These are phyloP conservation scores for Magnaporthales sp. DNA, from an alignment of 2,329 filamentous ascomycete species.

Conservation along the genomic window DNA sequence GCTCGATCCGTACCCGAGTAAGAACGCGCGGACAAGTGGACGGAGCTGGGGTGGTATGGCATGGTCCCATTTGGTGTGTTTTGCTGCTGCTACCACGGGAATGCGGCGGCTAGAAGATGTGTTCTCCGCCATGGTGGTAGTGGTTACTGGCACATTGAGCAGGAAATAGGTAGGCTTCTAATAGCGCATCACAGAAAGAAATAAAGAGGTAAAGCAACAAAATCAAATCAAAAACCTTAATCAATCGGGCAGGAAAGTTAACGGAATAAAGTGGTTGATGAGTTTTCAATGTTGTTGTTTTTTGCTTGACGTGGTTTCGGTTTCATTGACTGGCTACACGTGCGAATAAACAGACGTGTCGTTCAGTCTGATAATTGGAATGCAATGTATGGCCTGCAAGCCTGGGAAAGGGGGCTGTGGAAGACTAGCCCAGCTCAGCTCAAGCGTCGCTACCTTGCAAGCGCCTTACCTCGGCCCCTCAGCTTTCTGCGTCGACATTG, in stretches of 20 bases:
- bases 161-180: background rate
- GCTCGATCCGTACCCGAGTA: constrained; percentile 51
- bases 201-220: background rate
- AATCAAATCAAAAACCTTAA: background rate
- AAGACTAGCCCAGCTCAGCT: background rate
- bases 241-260: background rate
- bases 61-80: constrained; percentile 14
- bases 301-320: background rate
- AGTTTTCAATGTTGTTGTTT: background rate
- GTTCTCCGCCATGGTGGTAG: background rate
- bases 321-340: background rate
- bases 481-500: background rate
- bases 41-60: constrained; percentile 40
- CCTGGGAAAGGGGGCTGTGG: background rate
- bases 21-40: constrained; percentile 50
- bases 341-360: background rate
- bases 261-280: background rate
- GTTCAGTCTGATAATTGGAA: background rate
- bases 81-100: constrained; percentile 1
- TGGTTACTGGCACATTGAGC: background rate
- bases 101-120: background rate
- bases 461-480: background rate
- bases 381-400: background rate
- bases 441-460: background rate
- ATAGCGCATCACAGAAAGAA: background rate